A percentile compares a stretch with the other conserved stretches of the same genome.
These are phyloP conservation scores for Tilletia indica DNA, from an alignment of 1,284 basidiomycete species.

Conservation along the genomic window DNA sequence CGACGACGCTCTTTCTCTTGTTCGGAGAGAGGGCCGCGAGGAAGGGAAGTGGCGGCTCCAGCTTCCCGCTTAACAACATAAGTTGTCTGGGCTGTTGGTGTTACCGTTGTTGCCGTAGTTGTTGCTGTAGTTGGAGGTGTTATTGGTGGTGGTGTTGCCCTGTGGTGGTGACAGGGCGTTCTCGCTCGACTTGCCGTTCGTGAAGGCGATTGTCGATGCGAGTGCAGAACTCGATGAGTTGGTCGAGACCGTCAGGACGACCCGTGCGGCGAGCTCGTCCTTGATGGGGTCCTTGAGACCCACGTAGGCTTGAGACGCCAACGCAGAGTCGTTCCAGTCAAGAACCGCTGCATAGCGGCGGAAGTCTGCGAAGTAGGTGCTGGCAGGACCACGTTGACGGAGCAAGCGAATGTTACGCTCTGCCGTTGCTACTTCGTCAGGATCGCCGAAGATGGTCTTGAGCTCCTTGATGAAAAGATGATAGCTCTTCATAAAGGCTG, in stretches of 20 bases:
- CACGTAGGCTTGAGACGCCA: background rate
- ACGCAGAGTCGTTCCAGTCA: constrained; percentile 6
- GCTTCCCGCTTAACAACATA: background rate
- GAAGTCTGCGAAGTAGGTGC: constrained; percentile 15
- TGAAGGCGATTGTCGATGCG: constrained; percentile 17
- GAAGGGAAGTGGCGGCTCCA: background rate
- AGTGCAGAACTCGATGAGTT: background rate
- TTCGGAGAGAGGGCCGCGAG: background rate
- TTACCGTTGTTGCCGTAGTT: background rate
- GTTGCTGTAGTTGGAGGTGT: background rate
- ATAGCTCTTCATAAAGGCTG: constrained; percentile 4
- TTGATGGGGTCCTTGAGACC: constrained; percentile 14
- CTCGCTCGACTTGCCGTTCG: background rate
- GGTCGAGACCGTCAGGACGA: background rate
- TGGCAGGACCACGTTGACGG: background rate
- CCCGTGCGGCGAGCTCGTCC: constrained; percentile 13
- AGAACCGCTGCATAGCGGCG: constrained; percentile 3
- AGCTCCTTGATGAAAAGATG: constrained; percentile 3
- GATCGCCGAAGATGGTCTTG: constrained; percentile 1
- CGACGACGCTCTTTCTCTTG: background rate
- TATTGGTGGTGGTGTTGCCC: background rate
- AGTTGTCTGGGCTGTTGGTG: background rate
- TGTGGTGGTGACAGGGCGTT: background rate
- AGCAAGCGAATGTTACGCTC: background rate
- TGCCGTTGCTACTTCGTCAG: background rate